phyloP scores from a whole-genome alignment of 1,284 basidiomycete species.

The Ganoderma meredithae region DNA sequence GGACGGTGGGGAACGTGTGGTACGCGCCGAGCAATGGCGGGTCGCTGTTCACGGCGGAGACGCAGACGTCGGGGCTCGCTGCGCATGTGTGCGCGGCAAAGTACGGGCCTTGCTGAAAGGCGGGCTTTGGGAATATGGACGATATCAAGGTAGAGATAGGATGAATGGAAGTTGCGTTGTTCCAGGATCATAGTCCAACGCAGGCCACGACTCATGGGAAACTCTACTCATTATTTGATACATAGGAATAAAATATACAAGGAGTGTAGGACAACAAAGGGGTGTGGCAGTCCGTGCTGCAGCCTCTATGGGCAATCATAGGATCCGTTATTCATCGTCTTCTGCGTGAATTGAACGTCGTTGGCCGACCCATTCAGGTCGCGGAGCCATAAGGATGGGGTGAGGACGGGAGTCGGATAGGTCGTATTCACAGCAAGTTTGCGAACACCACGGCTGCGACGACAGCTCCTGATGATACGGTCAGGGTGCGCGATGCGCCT shows the following conservation, averaged over 20 bases:
- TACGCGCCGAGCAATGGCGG: slow-evolving; percentile 52
- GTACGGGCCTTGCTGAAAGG: slow-evolving; percentile 21
- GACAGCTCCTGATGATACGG: slow-evolving; percentile 6
- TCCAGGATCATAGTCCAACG: no score
- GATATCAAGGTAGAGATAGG: not conserved
- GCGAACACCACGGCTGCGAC: slow-evolving; percentile 17
- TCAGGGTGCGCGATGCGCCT: slow-evolving; percentile 15
- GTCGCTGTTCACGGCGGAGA: slow-evolving; percentile 50
- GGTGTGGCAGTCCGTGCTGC: slow-evolving; percentile 28
- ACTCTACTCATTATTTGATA: slow-evolving; percentile 8
- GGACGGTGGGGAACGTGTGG: slow-evolving; percentile 55
- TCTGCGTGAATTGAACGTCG: not conserved
- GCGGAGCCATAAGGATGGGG: not conserved
- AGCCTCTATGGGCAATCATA: slow-evolving; percentile 28
- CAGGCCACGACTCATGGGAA: no score
- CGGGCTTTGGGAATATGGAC: not conserved
- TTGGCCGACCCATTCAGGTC: not conserved
- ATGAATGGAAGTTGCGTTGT: no score
- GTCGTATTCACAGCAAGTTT: slow-evolving; percentile 15
- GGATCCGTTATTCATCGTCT: not conserved
- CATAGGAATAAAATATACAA: slow-evolving; percentile 20
- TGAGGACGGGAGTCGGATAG: not conserved
- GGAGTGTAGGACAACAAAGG: slow-evolving; percentile 20
- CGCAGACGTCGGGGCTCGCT: slow-evolving; percentile 30
- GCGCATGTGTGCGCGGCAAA: slow-evolving; percentile 25